Evolutionary conservation across 768 basidiomycete species (phyloP).

Genomic region (Galerina marginata): DNA sequence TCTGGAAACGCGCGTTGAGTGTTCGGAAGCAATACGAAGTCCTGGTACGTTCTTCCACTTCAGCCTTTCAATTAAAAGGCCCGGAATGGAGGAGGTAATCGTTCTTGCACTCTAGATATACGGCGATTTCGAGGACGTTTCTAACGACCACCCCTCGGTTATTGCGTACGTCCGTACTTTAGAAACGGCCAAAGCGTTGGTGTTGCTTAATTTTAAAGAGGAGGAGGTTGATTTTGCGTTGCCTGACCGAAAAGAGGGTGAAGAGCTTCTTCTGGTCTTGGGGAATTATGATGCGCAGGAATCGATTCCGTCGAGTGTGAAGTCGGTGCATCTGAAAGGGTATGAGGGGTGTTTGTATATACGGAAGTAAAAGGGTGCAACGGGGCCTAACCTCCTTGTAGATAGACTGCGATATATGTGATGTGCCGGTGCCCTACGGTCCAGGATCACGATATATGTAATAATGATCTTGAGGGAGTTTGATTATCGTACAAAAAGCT

Average conservation of each 20-base stretch:
- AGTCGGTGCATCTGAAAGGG: slow-evolving; percentile 25
- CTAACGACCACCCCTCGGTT: slow-evolving; percentile 49
- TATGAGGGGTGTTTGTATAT: slow-evolving; percentile 41
- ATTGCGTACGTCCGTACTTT: slow-evolving; percentile 57
- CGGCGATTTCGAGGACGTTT: slow-evolving; percentile 62
- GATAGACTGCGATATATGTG: not conserved
- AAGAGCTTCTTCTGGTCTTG: slow-evolving; percentile 24
- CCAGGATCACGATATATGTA: too few relatives aligned
- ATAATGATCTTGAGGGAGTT: too few relatives aligned
- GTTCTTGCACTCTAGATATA: slow-evolving; percentile 46
- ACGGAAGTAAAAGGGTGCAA: too few relatives aligned
- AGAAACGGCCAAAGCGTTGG: not conserved
- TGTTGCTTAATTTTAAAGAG: slow-evolving; percentile 44
- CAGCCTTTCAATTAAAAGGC: too few relatives aligned
- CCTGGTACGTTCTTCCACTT: slow-evolving; percentile 43
- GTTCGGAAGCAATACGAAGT: slow-evolving; percentile 59
- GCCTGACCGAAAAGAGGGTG: not conserved
- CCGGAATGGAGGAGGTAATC: not conserved
- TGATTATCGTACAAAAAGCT: too few relatives aligned
- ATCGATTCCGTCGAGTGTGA: not conserved
- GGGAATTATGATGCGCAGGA: slow-evolving; percentile 32
- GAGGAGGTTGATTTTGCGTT: slow-evolving; percentile 28
- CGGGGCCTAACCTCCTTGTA: too few relatives aligned
- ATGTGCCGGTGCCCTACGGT: too few relatives aligned
- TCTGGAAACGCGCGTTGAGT: slow-evolving; percentile 62